Conservation (phyloP, 2,329 filamentous ascomycete species). For the Pseudocercospora pini-densiflorae region DNA sequence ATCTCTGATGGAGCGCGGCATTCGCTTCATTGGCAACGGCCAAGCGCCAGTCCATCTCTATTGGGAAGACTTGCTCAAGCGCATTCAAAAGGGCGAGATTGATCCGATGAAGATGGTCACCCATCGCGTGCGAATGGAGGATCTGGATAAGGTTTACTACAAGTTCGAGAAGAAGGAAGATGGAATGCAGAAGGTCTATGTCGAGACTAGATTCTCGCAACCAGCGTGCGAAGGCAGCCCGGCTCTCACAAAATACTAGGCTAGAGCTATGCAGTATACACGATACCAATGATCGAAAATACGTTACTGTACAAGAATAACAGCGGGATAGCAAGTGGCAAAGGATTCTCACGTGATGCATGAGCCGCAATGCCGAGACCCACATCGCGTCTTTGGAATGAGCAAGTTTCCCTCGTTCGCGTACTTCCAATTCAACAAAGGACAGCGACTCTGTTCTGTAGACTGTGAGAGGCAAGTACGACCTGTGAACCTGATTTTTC, state of each 20-base stretch:
- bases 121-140: constrained; percentile 66
- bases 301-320: not conserved
- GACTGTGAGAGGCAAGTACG: not conserved
- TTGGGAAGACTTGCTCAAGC: constrained; percentile 75
- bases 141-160: constrained; percentile 57
- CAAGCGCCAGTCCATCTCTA: constrained; percentile 80
- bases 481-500: not conserved
- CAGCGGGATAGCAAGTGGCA: not conserved
- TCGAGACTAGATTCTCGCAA: constrained; percentile 62
- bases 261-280: not conserved
- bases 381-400: not conserved
- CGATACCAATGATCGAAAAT: not conserved
- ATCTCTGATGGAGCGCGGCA: constrained; percentile 82
- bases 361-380: not conserved
- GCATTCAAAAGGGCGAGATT: constrained; percentile 69
- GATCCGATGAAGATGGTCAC: constrained; percentile 81
- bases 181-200: constrained; percentile 80
- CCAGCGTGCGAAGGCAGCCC: constrained; percentile 58
- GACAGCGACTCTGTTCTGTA: not conserved
- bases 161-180: constrained; percentile 73
- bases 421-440: not conserved
- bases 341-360: not conserved
- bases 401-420: not conserved
- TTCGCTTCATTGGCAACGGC: constrained; percentile 73
- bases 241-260: constrained; percentile 52